Evolutionary conservation across 2,329 filamentous ascomycete species (phyloP), one percentile per base, ranked within the genome.

Genomic region (Calonectria pauciramosa): DNA sequence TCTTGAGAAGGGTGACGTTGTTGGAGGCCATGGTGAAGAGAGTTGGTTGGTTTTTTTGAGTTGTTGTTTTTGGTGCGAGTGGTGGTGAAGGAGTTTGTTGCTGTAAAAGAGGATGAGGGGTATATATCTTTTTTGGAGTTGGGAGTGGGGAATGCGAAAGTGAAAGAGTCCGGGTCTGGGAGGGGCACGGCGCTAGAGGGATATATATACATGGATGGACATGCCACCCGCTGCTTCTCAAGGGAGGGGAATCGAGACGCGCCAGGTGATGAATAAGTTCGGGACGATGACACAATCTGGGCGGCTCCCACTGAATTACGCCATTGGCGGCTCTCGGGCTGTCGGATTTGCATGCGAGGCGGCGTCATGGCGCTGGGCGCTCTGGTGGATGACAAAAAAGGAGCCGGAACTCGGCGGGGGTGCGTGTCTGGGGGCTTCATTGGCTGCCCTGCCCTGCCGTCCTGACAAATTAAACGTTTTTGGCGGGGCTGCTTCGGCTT

Each of bases 1-100:
- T 82, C 72, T 81, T 84, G 82, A 90, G 85, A 79, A 83, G 81
- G 73, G 20, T 26, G 51, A 54, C 51, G 8, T 16, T 7, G 26
- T 30, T 16, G 51, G 51, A 4, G 6, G 83, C 73, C 83, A 85
- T 86, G 76, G 47, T 81, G 60, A 9, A 47, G 26, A 60, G 30
- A 44, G 49, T 41, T 66, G 71, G 30, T 69, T 54, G 51, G 73
- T 68, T 77, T 74, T 73, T 79, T 76, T 80, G 34, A 28, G 32
- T n/a, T n/a, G n/a, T n/a, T 30, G 34, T 47, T 36, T 41, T 20
- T 36, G 28, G 11, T 16, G 23, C 71, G 52, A 69, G 69, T 60
- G 68, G 68, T 72, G 44, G 71, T 68, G 23, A 68, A 44, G 63
- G 20, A 16, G 16, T 32, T 47, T 70, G 49, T 63, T 49, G 30